A percentile compares a stretch with the other conserved stretches of the same genome.
These are phyloP conservation scores for Porogramme epimiltina DNA, from an alignment of 1,284 basidiomycete species.

Conservation along the genomic window DNA sequence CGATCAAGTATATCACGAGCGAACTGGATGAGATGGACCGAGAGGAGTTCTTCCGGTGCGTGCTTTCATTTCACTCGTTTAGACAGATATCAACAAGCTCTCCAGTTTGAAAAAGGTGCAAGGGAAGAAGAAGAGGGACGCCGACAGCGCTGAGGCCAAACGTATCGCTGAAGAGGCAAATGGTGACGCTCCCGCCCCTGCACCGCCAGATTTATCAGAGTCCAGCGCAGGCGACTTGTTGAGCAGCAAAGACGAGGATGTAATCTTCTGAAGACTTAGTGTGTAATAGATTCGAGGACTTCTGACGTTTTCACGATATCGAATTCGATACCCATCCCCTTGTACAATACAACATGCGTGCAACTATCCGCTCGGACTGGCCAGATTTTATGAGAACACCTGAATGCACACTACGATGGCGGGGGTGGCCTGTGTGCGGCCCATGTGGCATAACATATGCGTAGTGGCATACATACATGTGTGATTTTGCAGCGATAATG, in stretches of 20 bases:
- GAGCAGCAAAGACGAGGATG: slow-evolving; percentile 86
- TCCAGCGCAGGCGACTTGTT: slow-evolving; percentile 57
- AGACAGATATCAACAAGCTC: not conserved
- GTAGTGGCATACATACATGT: slow-evolving; percentile 52
- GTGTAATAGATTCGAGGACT: not conserved
- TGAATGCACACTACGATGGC: slow-evolving; percentile 3
- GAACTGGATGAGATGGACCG: slow-evolving; percentile 97
- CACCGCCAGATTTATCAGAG: slow-evolving; percentile 22
- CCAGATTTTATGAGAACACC: slow-evolving; percentile 7
- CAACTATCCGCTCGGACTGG: not conserved
- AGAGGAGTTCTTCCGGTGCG: slow-evolving; percentile 93
- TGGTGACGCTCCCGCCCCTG: slow-evolving; percentile 15
- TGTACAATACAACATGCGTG: slow-evolving; percentile 25
- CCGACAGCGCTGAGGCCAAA: slow-evolving; percentile 49
- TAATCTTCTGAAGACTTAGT: slow-evolving; percentile 72
- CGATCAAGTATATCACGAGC: slow-evolving; percentile 95
- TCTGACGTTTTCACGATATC: slow-evolving; percentile 14
- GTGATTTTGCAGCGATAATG: slow-evolving; percentile 47
- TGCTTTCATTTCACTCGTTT: not conserved
- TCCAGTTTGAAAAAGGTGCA: slow-evolving; percentile 91
- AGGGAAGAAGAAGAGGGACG: slow-evolving; percentile 93
- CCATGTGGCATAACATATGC: slow-evolving; percentile 55
- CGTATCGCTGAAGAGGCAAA: slow-evolving; percentile 32
- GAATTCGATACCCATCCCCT: slow-evolving; percentile 26
- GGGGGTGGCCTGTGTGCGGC: slow-evolving; percentile 21